Base-by-base conservation (phyloP, 23 red algal species). In the Agarophyton chilense region DNA sequence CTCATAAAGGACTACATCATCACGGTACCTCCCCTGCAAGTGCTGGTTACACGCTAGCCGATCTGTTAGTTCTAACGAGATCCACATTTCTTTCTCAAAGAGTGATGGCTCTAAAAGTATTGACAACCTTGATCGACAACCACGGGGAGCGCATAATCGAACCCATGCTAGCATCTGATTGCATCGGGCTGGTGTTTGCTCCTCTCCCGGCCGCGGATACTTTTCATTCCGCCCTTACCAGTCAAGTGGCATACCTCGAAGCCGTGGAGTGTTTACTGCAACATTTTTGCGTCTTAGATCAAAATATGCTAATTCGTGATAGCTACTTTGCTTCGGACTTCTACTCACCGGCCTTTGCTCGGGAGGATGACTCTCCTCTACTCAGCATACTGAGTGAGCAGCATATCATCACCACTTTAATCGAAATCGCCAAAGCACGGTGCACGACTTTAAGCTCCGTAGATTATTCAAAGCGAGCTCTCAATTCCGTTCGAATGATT, bases 21-120 rank as follows among this genome's bases (percentile, higher is more conserved):
- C 91, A 94, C 44, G 91, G 91, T 28, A 57, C 81, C 7, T 45
- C 51, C 39, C 91, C 91, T 10, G 81, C 42, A 26, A 72, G 52
- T 42, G 91, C 81, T 39, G 91, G 91, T n/a, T 94, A 94, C 56
- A 80, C 91, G 17, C 74, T 94, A 8, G 74, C 79, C 14, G 91
- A 94, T 52, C 38, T 94, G 32, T 52, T 94, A 31, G 22, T 81
- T 16, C 46, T 94, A 8, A 85, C 73, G 4, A 42, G 91, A 25
- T 94, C 91, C 64, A 86, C 80, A 21, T 41, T 94, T 50, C 21
- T 86, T 10, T 53, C 65, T 12, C 91, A 94, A 45, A 68, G 91
- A n/a, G 81, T 85, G 16, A 32, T 86, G 46, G 91, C 91, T 44
- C 57, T 94, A 10, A 41, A 52, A 17, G 72, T 94, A 8, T 54